phyloP scores from a whole-genome alignment of 2,329 filamentous ascomycete genomes.

The Fonsecaea multimorphosa region DNA sequence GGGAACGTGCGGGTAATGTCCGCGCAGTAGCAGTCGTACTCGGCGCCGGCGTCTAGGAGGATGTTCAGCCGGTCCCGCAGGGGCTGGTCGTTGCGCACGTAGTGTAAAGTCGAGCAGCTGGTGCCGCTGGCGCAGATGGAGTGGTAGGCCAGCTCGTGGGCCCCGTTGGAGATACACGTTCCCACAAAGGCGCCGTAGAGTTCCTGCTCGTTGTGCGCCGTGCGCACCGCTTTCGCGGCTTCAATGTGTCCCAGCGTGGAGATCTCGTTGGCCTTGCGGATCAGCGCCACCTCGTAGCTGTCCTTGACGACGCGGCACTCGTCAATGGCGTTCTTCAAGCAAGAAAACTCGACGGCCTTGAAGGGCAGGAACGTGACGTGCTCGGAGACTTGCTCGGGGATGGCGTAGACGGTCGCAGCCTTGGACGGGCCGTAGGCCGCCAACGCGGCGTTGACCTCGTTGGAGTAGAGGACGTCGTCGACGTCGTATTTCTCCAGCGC shows the following conservation, averaged over 20 bases:
- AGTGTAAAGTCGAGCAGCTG: conserved; percentile 88
- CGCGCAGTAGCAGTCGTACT: conserved; percentile 83
- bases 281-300: conserved; percentile 80
- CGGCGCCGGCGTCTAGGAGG: conserved; percentile 85
- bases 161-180: conserved; percentile 73
- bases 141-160: conserved; percentile 80
- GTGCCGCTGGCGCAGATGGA: conserved; percentile 84
- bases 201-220: conserved; percentile 77
- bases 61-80: conserved; percentile 74
- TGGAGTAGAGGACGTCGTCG: conserved; percentile 74
- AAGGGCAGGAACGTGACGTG: conserved; percentile 74
- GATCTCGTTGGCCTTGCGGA: conserved; percentile 80
- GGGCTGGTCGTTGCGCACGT: conserved; percentile 76
- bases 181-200: conserved; percentile 79
- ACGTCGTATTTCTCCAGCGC: conserved; percentile 79
- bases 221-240: conserved; percentile 69
- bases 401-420: conserved; percentile 70
- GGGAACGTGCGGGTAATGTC: conserved; percentile 92
- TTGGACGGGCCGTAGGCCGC: conserved; percentile 53
- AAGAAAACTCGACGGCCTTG: conserved; percentile 64
- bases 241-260: conserved; percentile 77
- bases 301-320: conserved; percentile 81
- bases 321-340: conserved; percentile 75
- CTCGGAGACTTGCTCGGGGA: conserved; percentile 76
- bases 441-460: conserved; percentile 76